Evolutionary conservation across 805 yeast genomes (phyloP).

Genomic region (Priceomyces carsonii): DNA sequence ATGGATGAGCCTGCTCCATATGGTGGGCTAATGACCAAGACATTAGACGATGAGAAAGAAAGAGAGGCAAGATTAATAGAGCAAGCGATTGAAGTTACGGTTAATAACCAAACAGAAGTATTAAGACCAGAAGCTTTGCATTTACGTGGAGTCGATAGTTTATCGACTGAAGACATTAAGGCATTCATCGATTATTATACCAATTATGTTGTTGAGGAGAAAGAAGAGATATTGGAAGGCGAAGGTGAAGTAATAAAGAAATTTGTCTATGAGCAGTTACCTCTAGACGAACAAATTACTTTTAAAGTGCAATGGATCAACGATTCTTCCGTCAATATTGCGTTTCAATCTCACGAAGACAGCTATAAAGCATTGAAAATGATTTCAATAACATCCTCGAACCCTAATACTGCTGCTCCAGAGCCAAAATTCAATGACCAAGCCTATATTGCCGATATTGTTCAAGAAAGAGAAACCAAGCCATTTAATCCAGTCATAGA

Average conservation of each 20-base stretch:
- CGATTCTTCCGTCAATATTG: slow-evolving; percentile 58
- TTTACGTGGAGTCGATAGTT: slow-evolving; percentile 62
- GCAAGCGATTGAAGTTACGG: slow-evolving; percentile 33
- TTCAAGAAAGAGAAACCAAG: slow-evolving; percentile 42
- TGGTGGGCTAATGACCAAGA: slow-evolving; percentile 42
- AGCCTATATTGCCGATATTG: slow-evolving; percentile 22
- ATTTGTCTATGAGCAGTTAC: slow-evolving; percentile 21
- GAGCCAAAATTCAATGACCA: slow-evolving; percentile 10
- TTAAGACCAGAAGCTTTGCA: slow-evolving; percentile 50
- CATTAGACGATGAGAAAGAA: slow-evolving; percentile 38
- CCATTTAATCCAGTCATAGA: slow-evolving; percentile 38
- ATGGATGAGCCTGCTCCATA: slow-evolving; percentile 38
- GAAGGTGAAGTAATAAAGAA: slow-evolving; percentile 12
- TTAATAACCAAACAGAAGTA: slow-evolving; percentile 31
- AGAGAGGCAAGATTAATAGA: slow-evolving; percentile 28
- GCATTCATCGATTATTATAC: slow-evolving; percentile 50
- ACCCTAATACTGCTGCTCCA: slow-evolving; percentile 13
- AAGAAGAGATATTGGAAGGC: slow-evolving; percentile 15
- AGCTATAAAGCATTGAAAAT: slow-evolving; percentile 38
- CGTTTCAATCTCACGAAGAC: slow-evolving; percentile 47
- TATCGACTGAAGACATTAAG: slow-evolving; percentile 61
- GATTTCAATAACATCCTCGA: slow-evolving; percentile 25
- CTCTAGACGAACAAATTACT: slow-evolving; percentile 29
- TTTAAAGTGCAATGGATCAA: slow-evolving; percentile 66
- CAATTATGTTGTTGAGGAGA: slow-evolving; percentile 26